Evolutionary conservation across 176 grass and related monocot genomes (phyloP).

Genomic region (Chrysopogon serrulatus): DNA sequence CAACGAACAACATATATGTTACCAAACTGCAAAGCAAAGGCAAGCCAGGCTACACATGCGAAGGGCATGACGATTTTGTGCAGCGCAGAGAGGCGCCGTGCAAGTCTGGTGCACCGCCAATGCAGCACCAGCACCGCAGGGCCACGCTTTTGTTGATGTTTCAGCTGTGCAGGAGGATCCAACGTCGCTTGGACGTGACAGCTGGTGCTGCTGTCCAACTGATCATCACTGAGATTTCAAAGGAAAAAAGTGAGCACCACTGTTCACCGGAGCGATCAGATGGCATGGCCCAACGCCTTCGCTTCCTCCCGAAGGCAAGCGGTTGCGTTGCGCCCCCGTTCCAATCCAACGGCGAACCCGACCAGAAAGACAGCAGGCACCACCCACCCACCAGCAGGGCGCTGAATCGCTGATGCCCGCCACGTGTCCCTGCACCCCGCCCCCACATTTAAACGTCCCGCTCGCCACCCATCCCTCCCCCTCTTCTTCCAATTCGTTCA

Average conservation of each 20-base stretch:
- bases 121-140: neutral
- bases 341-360: neutral
- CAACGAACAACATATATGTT: neutral
- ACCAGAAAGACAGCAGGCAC: neutral
- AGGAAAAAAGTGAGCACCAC: neutral
- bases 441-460: constrained; percentile 44
- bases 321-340: neutral
- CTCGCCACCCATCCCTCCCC: constrained; percentile 1
- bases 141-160: neutral
- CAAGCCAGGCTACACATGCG: neutral
- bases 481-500: neutral
- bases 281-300: neutral
- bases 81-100: neutral
- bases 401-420: neutral
- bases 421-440: constrained; percentile 28
- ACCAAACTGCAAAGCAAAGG: neutral
- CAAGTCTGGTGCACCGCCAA: neutral
- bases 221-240: too few relatives aligned
- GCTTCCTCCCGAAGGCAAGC: neutral
- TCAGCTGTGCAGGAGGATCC: neutral
- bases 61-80: neutral
- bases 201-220: neutral
- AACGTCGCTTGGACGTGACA: neutral
- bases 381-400: neutral
- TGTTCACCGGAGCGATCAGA: neutral